Conservation (phyloP, 2,329 filamentous ascomycete genomes). For the Huntiella moniliformis region DNA sequence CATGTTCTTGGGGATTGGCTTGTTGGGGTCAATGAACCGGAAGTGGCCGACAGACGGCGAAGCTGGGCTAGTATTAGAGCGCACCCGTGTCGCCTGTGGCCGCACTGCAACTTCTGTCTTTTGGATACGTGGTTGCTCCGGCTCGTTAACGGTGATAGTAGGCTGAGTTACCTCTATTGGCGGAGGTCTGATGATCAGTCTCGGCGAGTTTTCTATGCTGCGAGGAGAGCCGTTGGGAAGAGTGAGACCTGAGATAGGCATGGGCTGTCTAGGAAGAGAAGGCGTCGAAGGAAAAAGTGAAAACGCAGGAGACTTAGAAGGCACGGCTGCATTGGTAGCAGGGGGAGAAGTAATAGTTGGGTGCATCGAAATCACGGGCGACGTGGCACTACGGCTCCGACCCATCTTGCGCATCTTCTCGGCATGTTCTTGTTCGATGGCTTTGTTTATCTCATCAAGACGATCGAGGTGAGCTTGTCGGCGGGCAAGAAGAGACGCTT, state of each 20-base stretch:
- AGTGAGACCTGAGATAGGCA: slow-evolving; percentile 5
- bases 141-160: background rate
- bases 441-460: slow-evolving; percentile 33
- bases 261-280: slow-evolving; percentile 13
- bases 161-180: background rate
- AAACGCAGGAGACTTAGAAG: slow-evolving; percentile 24
- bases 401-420: slow-evolving; percentile 1
- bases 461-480: slow-evolving; percentile 40
- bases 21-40: slow-evolving; percentile 8
- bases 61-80: slow-evolving; percentile 38
- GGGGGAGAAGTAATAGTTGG: slow-evolving; percentile 2
- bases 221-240: background rate
- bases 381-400: slow-evolving; percentile 10
- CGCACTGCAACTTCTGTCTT: slow-evolving; percentile 1
- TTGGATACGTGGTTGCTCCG: slow-evolving; percentile 1
- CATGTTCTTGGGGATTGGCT: slow-evolving; percentile 9
- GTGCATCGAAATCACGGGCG: slow-evolving; percentile 3
- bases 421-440: slow-evolving; percentile 10
- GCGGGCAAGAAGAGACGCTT: slow-evolving; percentile 30
- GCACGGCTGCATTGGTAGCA: background rate
- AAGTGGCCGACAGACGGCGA: slow-evolving; percentile 13
- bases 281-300: slow-evolving; percentile 25
- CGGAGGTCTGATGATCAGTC: background rate
- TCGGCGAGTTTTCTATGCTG: background rate
- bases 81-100: slow-evolving; percentile 17